Evolutionary conservation across 257 asterid species (phyloP), one percentile per base, ranked within the genome.

Genomic region (Galeopsis tetrahit): DNA sequence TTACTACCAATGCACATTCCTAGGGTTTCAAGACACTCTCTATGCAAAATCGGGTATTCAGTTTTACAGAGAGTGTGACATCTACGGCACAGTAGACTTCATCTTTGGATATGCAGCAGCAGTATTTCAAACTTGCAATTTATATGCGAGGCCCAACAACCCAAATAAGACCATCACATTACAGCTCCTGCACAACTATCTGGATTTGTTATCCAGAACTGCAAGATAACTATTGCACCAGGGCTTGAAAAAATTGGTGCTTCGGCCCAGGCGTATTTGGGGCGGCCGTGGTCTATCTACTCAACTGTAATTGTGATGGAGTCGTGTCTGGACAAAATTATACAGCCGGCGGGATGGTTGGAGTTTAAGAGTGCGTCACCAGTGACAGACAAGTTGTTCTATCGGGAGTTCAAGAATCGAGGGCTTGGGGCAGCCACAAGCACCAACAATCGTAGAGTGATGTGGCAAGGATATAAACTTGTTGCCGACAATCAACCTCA

Each of bases 261-360:
- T 21, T 21, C 28, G 28, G 28, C 28, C 28, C 28, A 21, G 28
- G 28, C 9, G 9, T 34, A 34, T n/a, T 10, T 60, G 4, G 66
- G 66, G 10, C 44, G 66, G 17, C 66, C 48, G 49, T 61, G 67
- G 67, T 2, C n/a, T 3, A 15, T 0, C 2, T 35, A n/a, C 44
- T 61, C 67, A 0, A 61, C 67, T 4, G 49, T 60, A 14, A 46
- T 60, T 6, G 66, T 60, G 66, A 60, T 60, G 66, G 66, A 60
- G 21, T 60, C 66, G n/a, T 36, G 7, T 38, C 13, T 61, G 0
- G 67, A 61, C 7, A 10, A 2, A 14, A 14, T 36, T 4, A 14
- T 61, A 35, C 6, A n/a, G 1, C 52, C 68, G 7, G 7, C 1
- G 2, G 68, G 68, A 15, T 63, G 67, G 67, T 4, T 55, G 8